These are phyloP conservation scores for Cadophora luteo-olivacea DNA, from an alignment of 2,329 filamentous ascomycete species.

Conservation along the genomic window DNA sequence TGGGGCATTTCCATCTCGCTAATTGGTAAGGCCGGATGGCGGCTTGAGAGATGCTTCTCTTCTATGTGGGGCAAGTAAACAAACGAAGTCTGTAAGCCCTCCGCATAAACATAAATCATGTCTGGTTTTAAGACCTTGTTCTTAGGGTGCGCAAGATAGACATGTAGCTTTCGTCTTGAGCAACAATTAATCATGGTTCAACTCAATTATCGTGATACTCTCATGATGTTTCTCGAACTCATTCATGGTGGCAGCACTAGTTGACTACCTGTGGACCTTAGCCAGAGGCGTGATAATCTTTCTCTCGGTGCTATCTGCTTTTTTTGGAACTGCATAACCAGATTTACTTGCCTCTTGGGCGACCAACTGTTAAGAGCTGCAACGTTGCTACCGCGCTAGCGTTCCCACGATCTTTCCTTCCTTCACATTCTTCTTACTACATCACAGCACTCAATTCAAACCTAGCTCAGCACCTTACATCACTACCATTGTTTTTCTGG, in stretches of 20 bases:
- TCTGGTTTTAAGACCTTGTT: background rate
- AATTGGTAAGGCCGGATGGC: background rate
- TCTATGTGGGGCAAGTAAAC: background rate
- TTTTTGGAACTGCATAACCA: too few species aligned
- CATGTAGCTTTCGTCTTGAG: too few species aligned
- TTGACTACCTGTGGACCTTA: too few species aligned
- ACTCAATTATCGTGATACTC: too few species aligned
- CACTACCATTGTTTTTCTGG: too few species aligned
- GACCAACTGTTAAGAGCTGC: background rate
- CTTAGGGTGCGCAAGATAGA: background rate
- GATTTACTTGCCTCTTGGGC: too few species aligned
- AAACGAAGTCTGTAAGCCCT: background rate
- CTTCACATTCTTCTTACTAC: background rate
- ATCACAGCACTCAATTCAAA: background rate
- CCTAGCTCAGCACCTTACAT: background rate
- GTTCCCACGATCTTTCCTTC: background rate
- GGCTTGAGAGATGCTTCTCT: background rate
- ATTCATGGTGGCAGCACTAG: too few species aligned
- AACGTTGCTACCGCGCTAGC: background rate
- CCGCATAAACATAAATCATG: background rate
- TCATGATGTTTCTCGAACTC: too few species aligned
- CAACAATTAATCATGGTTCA: too few species aligned
- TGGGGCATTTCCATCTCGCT: background rate
- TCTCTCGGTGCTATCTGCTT: too few species aligned
- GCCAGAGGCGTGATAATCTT: too few species aligned